These are phyloP conservation scores for Mycena filopes DNA, from an alignment of 768 basidiomycete species.

Conservation along the genomic window DNA sequence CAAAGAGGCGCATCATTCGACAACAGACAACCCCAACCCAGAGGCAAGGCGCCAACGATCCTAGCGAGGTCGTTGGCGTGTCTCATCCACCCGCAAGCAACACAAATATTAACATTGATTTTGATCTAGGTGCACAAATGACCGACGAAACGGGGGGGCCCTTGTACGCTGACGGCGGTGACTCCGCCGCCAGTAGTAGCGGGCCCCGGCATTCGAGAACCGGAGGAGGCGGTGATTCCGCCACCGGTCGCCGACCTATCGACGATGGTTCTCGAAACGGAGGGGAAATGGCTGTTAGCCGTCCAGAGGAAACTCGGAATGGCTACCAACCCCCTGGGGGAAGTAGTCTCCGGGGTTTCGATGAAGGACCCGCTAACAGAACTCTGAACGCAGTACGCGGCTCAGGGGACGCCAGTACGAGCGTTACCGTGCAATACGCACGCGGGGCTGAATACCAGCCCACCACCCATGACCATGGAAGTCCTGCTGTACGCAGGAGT, in stretches of 20 bases:
- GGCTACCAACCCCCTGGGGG: slow-evolving; percentile 13
- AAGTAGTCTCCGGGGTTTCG: not conserved
- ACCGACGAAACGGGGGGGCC: not conserved
- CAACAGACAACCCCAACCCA: not conserved
- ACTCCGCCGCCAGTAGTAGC: slow-evolving; percentile 10
- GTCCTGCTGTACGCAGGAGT: too few relatives aligned
- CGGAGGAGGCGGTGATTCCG: slow-evolving; percentile 10
- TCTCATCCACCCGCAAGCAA: slow-evolving; percentile 1
- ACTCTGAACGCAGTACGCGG: slow-evolving; percentile 11
- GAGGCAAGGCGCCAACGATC: slow-evolving; percentile 15
- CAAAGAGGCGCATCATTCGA: not conserved
- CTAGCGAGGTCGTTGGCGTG: slow-evolving; percentile 16
- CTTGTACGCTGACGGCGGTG: not conserved
- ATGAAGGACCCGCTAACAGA: slow-evolving; percentile 3
- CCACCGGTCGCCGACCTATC: not conserved
- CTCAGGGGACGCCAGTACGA: slow-evolving; percentile 3
- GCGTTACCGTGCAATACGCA: slow-evolving; percentile 2
- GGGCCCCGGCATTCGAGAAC: not conserved
- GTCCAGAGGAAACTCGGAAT: slow-evolving; percentile 15
- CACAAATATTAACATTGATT: not conserved
- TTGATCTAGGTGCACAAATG: not conserved
- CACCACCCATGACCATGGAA: not conserved
- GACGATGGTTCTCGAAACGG: slow-evolving; percentile 2
- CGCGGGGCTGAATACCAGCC: not conserved
- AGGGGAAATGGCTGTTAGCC: slow-evolving; percentile 5